Evolutionary conservation across 257 asterid species (phyloP), one percentile per base, ranked within the genome.

Genomic region (Sherardia arvensis): DNA sequence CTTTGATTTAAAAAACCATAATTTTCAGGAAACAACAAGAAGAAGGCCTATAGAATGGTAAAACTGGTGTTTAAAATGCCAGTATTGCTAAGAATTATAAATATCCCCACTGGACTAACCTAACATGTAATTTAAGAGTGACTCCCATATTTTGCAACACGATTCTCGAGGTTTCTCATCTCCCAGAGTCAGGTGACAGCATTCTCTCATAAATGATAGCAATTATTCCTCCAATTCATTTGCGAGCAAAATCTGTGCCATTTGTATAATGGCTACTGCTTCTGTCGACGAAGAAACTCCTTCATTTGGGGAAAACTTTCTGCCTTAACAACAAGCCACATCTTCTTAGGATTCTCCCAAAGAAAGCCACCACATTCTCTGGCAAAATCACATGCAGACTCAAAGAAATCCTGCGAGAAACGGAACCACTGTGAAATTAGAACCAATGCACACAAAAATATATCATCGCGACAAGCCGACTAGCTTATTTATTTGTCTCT

Each of bases 381-480:
- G 1, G 97, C 97, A 78, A 77, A 88, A 73, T 88, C 95, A 28
- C 98, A 82, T 3, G 95, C 97, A 66, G 95, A 78, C 65, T 92
- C 97, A 40, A 79, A 92, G 28, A 84, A 95, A 15, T 87, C 97
- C 96, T 88, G 86, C 54, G 54, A 72, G 71, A 54, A 26, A 58
- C 49, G 22, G 0, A 48, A 49, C 40, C 49, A 33, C 45, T 18
- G 56, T 28, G 58, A 67, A 14, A 60, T 12, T 17, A 66, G 23
- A 45, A 7, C 9, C 28, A 47, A 59, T 2, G 29, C 58, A 55
- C 34, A 15, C 59, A 38, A 36, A 30, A 20, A 7, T 1, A 21
- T 57, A 28, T 29, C 25, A 28, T 3, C 1, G 3, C 20, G n/a
- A n/a, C n/a, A n/a, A n/a, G n/a, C n/a, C n/a, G n/a, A 28, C 15